These are phyloP conservation scores for Trichoderma atrobrunneum DNA, from an alignment of 2,329 filamentous ascomycete genomes.

Conservation along the genomic window DNA sequence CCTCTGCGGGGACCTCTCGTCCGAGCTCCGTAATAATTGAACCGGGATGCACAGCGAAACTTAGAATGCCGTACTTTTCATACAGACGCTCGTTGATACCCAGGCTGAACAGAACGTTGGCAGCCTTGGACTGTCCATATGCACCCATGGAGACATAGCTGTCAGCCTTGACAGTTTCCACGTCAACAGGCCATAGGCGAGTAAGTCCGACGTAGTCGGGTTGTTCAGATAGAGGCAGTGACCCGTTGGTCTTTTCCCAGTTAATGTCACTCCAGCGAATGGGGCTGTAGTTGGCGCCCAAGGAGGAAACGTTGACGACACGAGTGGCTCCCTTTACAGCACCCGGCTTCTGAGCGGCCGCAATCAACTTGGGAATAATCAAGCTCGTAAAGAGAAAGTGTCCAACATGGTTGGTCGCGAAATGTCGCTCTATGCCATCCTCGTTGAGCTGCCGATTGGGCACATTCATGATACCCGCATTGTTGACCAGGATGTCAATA, in stretches of 20 bases:
- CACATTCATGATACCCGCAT: conserved; percentile 7
- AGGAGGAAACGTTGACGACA: conserved; percentile 3
- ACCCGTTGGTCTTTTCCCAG: conserved; percentile 1
- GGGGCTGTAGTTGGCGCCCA: conserved; percentile 2
- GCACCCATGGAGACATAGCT: conserved; percentile 15
- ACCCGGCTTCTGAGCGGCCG: background rate
- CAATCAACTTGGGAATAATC: background rate
- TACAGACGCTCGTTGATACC: conserved; percentile 7
- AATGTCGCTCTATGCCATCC: conserved; percentile 7
- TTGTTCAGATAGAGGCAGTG: background rate
- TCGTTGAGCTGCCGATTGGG: conserved; percentile 1
- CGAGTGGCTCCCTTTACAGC: background rate
- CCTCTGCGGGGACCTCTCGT: background rate
- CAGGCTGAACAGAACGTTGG: conserved; percentile 1
- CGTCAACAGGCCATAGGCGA: background rate
- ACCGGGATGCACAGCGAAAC: background rate
- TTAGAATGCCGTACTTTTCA: background rate
- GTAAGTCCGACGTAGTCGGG: background rate
- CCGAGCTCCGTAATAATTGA: background rate
- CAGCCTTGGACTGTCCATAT: conserved; percentile 15
- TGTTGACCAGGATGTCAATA: conserved; percentile 16
- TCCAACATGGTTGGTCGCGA: conserved; percentile 5
- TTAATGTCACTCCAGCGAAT: conserved; percentile 11
- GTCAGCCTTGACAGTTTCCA: background rate
- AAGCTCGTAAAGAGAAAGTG: conserved; percentile 11